Evolutionary conservation across 257 asterid genomes (phyloP).

Genomic region (Plantago ovata): DNA sequence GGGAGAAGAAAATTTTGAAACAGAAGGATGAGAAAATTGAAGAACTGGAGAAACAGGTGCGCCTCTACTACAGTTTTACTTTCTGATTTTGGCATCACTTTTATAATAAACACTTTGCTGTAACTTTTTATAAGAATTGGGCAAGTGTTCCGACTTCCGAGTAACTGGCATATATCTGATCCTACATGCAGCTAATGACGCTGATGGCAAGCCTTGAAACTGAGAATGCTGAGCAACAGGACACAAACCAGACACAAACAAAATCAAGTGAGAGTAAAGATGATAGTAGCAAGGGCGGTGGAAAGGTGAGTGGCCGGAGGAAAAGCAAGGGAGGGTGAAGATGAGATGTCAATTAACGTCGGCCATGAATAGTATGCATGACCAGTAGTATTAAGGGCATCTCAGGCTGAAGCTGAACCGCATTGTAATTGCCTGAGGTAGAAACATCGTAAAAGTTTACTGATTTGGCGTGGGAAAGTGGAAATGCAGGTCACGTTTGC

Average conservation of each 20-base stretch:
- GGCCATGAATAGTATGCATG: neutral
- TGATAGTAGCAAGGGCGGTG: conserved; percentile 20
- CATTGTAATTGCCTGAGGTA: too few species aligned
- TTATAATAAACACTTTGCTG: neutral
- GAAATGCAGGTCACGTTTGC: too few species aligned
- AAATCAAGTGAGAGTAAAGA: conserved; percentile 27
- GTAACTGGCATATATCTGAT: conserved; percentile 10
- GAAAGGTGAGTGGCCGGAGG: conserved; percentile 22
- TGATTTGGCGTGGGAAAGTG: too few species aligned
- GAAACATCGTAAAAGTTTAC: too few species aligned
- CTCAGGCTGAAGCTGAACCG: too few species aligned
- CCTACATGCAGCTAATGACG: conserved; percentile 43
- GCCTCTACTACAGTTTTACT: neutral
- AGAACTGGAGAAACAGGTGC: conserved; percentile 84
- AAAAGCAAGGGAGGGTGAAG: conserved; percentile 22
- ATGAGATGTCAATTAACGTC: neutral
- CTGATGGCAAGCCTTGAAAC: conserved; percentile 54
- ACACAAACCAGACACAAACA: conserved; percentile 11
- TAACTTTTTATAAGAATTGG: neutral
- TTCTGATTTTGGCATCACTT: conserved; percentile 1
- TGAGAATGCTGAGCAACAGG: conserved; percentile 32
- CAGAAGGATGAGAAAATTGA: conserved; percentile 54
- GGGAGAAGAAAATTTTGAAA: conserved; percentile 50
- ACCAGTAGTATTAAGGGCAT: too few species aligned
- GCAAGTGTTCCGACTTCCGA: neutral